Evolutionary conservation across 345 rosid species (phyloP), one percentile per base, ranked within the genome.

Genomic region (Citrus reticulata): DNA sequence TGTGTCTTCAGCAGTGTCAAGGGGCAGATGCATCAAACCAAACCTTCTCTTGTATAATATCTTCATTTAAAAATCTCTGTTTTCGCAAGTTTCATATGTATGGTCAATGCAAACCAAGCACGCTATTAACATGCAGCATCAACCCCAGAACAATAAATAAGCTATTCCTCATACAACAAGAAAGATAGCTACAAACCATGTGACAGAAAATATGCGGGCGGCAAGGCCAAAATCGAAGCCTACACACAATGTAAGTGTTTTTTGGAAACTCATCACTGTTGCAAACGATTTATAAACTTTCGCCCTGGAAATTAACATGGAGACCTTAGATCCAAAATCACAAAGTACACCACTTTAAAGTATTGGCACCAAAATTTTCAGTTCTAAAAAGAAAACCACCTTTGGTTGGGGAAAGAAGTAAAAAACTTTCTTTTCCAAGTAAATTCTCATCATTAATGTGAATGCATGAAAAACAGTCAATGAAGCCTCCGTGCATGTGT

Each of bases 251-350:
- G 13, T 32, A 71, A 65, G 32, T 60, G 70, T 62, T 34, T 25
- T 63, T 62, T 4, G 51, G 27, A 64, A 71, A 51, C 76, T 71
- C 76, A 51, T 49, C 55, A 62, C 35, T 49, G 49, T 34, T 19
- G 39, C 65, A 72, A 49, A 71, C 40, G 59, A 64, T 78, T 39
- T 76, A 25, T 55, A 37, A 17, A 62, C 29, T 25, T 10, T 32
- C 76, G 11, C 30, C 63, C 64, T 64, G 39, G 37, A 72, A 37
- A 46, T 51, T 63, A 51, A 5, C 76, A 51, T n/a, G 55, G 76
- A 46, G 69, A 35, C 8, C 81, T 42, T 51, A 59, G 55, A 65
- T 54, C 67, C 69, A 78, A 81, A 76, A 76, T 68, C 73, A 72
- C 35, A 20, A 63, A 79, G 76, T 63, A 76, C 54, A 78, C 64